These are phyloP conservation scores for Pyricularia pennisetigena DNA, from an alignment of 2,329 filamentous ascomycete genomes.

Conservation along the genomic window DNA sequence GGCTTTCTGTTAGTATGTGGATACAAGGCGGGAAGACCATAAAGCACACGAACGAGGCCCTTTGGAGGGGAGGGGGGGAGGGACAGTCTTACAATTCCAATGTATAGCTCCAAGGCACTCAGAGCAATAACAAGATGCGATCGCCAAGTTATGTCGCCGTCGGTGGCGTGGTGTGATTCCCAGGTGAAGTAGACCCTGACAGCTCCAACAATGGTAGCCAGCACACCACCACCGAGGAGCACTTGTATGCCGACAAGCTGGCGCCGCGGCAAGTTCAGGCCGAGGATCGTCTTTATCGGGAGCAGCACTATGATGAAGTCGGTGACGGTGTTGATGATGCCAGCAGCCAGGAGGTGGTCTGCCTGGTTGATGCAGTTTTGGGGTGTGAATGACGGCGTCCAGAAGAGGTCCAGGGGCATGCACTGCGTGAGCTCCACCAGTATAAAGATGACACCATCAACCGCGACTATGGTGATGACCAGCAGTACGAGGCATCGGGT, in stretches of 20 bases:
- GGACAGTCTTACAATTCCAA: slow-evolving; percentile 27
- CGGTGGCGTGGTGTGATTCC: slow-evolving; percentile 13
- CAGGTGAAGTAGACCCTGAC: slow-evolving; percentile 26
- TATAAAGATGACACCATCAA: slow-evolving; percentile 23
- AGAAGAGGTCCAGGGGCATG: slow-evolving; percentile 27
- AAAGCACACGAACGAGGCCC: neutral
- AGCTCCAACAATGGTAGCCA: slow-evolving; percentile 30
- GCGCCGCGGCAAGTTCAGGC: slow-evolving; percentile 32
- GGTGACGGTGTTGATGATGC: slow-evolving; percentile 49
- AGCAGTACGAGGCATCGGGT: slow-evolving; percentile 19
- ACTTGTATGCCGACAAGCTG: slow-evolving; percentile 34
- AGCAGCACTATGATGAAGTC: slow-evolving; percentile 45
- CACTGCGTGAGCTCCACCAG: slow-evolving; percentile 27
- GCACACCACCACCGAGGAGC: slow-evolving; percentile 39
- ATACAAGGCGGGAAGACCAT: neutral
- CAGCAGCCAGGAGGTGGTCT: slow-evolving; percentile 39
- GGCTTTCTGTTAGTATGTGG: neutral
- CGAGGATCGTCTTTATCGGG: slow-evolving; percentile 35
- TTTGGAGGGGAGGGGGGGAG: neutral
- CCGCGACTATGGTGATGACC: slow-evolving; percentile 19
- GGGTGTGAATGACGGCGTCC: slow-evolving; percentile 21
- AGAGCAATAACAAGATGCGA: slow-evolving; percentile 24
- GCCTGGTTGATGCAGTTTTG: slow-evolving; percentile 37
- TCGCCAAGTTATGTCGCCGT: slow-evolving; percentile 25
- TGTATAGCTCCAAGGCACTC: slow-evolving; percentile 27